Evolutionary conservation across 148 eudicot genomes (phyloP), one percentile per base, ranked within the genome.

Genomic region (Silene conica): DNA sequence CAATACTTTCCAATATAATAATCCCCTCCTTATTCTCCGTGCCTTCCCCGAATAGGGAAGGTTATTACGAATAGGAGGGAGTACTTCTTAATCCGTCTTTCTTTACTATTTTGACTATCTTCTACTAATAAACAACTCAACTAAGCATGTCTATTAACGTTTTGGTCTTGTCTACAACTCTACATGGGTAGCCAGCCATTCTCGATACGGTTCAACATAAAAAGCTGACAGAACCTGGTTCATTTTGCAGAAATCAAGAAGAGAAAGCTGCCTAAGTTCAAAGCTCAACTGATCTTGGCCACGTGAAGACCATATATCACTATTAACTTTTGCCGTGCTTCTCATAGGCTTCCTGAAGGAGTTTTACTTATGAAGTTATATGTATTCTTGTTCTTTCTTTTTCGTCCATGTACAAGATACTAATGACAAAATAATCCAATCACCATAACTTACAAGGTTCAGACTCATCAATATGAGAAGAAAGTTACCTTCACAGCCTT

Each of bases 401-500:
- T 38, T 7, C 6, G 34, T n/a, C 12, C 43, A 26, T 63, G n/a
- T 63, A 63, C 20, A 31, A 63, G 9, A 10, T 26, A 25, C 12
- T 10, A 15, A 31, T 63, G 20, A 6, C 3, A 6, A 63, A 14
- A 15, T 16, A 14, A 26, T 31, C 69, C 46, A 38, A 18, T 41
- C 21, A 18, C 41, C 50, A 34, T 16, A 34, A n/a, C 12, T 18
- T 38, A 41, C 63, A 21, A 21, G 11, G 3, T 59, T 38, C 48
- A 66, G 69, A 66, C 69, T 66, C 48, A 38, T n/a, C 52, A 41
- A 12, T 66, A 66, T 3, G 23, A 41, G 23, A 66, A 38, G 48
- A 8, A 18, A 38, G 69, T 19, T 66, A 11, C 22, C 52, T 50
- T 50, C 55, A 50, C 55, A 50, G 55, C 50, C n/a, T 66, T 3